phyloP scores from a whole-genome alignment of 2,329 filamentous ascomycete species.

The Cladophialophora bantiana region DNA sequence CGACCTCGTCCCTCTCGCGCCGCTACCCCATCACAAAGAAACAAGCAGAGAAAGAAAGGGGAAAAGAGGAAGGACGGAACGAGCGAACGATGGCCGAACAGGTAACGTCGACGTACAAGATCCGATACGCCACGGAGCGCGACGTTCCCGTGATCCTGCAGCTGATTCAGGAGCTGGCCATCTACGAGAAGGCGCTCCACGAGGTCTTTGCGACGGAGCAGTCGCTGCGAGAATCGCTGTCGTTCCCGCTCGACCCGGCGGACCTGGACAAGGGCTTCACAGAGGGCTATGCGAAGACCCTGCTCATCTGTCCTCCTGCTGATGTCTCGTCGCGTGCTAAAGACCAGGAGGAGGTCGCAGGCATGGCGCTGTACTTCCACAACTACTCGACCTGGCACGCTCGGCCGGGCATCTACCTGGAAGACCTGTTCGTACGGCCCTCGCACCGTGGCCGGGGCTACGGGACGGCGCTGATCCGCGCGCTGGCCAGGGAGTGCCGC shows the following conservation, averaged over 20 bases:
- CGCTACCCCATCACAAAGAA: background rate
- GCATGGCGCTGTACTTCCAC: slow-evolving; percentile 91
- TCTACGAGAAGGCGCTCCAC: slow-evolving; percentile 80
- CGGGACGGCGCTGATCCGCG: slow-evolving; percentile 75
- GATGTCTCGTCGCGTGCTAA: background rate
- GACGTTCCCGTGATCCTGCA: slow-evolving; percentile 82
- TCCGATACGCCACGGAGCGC: slow-evolving; percentile 50
- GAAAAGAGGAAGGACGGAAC: background rate
- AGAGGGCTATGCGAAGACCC: slow-evolving; percentile 73
- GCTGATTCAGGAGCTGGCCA: slow-evolving; percentile 83
- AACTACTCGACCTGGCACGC: slow-evolving; percentile 95
- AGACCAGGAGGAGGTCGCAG: slow-evolving; percentile 60
- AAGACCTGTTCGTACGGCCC: slow-evolving; percentile 85
- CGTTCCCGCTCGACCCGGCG: slow-evolving; percentile 66
- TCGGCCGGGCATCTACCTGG: slow-evolving; percentile 87
- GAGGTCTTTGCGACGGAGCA: slow-evolving; percentile 79
- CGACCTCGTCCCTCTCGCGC: background rate
- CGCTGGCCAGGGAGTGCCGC: slow-evolving; percentile 79
- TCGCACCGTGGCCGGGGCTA: slow-evolving; percentile 77
- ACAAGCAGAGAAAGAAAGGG: background rate
- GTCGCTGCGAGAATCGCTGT: slow-evolving; percentile 75
- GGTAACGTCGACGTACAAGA: slow-evolving; percentile 34
- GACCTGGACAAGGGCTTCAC: slow-evolving; percentile 44
- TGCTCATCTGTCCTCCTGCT: slow-evolving; percentile 66
- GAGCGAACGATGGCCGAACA: slow-evolving; percentile 35